phyloP scores from a whole-genome alignment of 1,139 yeast genomes.

The Geotrichum klebahnii region DNA sequence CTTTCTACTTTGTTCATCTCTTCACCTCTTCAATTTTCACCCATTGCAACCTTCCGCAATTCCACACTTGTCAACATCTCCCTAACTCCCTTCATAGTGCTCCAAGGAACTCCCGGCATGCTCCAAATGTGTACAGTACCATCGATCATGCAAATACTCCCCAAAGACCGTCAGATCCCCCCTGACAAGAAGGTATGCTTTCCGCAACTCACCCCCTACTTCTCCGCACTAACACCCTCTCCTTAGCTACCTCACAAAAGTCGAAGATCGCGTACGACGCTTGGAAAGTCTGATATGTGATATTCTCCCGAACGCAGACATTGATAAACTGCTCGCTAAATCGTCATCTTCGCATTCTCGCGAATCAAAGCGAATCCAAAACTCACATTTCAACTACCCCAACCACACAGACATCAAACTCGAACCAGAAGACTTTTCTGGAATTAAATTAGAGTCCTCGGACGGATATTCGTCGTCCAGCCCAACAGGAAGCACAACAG shows the following conservation, averaged over 20 bases:
- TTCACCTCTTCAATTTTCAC: no score
- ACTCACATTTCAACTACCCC: no score
- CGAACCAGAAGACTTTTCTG: background rate
- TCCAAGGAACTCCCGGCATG: constrained; percentile 74
- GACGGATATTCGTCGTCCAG: no score
- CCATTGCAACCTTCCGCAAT: no score
- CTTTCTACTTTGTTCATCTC: no score
- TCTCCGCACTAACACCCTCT: no score
- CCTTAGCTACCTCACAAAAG: constrained; percentile 52
- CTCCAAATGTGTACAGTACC: constrained; percentile 66
- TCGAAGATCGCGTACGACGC: constrained; percentile 58
- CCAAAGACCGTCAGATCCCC: constrained; percentile 79
- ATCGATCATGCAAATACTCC: constrained; percentile 71
- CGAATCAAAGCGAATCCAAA: background rate
- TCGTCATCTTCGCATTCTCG: constrained; percentile 13
- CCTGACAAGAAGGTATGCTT: constrained; percentile 62
- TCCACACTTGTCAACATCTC: no score
- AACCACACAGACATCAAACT: no score
- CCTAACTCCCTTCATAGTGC: constrained; percentile 31
- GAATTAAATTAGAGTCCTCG: constrained; percentile 14
- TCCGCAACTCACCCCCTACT: no score
- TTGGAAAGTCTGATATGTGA: constrained; percentile 53
- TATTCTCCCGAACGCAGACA: constrained; percentile 44
- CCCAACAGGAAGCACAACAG: no score
- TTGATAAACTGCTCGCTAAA: constrained; percentile 39